These are phyloP conservation scores for Byssochlamys sp. DNA, from an alignment of 2,329 filamentous ascomycete genomes.

Conservation along the genomic window DNA sequence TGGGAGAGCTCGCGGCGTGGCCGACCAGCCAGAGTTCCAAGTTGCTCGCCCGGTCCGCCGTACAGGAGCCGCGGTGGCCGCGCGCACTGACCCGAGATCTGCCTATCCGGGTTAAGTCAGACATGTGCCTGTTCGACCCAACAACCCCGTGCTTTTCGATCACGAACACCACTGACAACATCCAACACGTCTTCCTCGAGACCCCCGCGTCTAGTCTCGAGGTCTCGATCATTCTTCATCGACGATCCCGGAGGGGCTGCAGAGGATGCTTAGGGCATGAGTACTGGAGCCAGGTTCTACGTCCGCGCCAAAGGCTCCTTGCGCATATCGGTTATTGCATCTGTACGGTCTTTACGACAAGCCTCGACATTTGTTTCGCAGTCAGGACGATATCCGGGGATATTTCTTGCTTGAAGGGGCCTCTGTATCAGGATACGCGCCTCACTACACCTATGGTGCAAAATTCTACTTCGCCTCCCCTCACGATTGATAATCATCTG, in stretches of 20 bases:
- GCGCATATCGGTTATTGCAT: conserved; percentile 22
- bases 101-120: conserved; percentile 15
- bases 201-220: conserved; percentile 6
- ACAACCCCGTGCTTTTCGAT: conserved; percentile 16
- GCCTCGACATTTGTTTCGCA: conserved; percentile 13
- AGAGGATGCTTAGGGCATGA: conserved; percentile 33
- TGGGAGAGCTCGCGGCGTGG: conserved; percentile 37
- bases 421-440: not conserved
- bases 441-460: not conserved
- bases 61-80: not conserved
- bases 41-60: conserved; percentile 2
- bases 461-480: not conserved
- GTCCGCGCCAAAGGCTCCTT: conserved; percentile 34
- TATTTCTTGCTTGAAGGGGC: conserved; percentile 16
- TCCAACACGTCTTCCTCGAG: conserved; percentile 4
- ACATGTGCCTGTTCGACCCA: conserved; percentile 18
- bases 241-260: conserved; percentile 6
- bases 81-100: conserved; percentile 1
- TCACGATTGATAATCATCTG: not conserved
- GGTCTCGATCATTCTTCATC: conserved; percentile 5
- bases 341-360: conserved; percentile 11
- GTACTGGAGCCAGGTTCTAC: conserved; percentile 28
- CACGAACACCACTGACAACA: conserved; percentile 5
- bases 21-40: conserved; percentile 46
- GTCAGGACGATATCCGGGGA: conserved; percentile 16